Percentiles rank a stretch among this genome's conserved stretches.
phyloP scores from a whole-genome alignment of 106 monocot genomes.

The Allium cepa region DNA sequence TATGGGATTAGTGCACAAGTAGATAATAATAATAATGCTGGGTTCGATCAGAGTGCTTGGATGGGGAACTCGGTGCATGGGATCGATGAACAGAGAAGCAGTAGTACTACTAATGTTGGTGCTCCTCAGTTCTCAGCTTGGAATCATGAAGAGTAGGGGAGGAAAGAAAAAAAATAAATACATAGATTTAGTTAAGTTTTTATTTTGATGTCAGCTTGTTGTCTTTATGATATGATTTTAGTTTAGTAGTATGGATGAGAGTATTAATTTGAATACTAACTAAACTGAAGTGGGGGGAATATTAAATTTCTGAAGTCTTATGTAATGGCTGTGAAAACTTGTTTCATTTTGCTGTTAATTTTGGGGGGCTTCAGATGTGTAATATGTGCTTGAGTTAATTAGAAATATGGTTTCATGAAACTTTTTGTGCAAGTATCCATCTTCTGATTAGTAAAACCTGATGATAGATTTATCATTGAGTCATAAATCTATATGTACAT shows the following conservation, averaged over 20 bases:
- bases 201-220: constrained; percentile 6
- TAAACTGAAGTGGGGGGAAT: neutral
- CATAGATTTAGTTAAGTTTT: constrained; percentile 4
- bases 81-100: constrained; percentile 4
- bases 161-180: constrained; percentile 2
- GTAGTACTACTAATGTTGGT: constrained; percentile 27
- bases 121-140: constrained; percentile 60
- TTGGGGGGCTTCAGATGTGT: constrained; percentile 35
- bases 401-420: no score
- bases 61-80: constrained; percentile 14
- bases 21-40: constrained; percentile 14
- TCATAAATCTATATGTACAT: no score
- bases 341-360: constrained; percentile 46
- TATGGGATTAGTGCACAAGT: neutral
- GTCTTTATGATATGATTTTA: neutral
- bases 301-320: constrained; percentile 26
- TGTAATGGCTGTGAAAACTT: constrained; percentile 32
- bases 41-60: constrained; percentile 5
- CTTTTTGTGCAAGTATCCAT: no score
- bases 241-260: neutral
- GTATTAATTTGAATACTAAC: constrained; percentile 1
- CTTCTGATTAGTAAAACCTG: no score
- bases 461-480: no score
- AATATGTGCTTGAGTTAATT: no score
- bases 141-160: constrained; percentile 43